These are phyloP conservation scores for Salix caprea DNA, from an alignment of 345 rosid species.

Conservation along the genomic window DNA sequence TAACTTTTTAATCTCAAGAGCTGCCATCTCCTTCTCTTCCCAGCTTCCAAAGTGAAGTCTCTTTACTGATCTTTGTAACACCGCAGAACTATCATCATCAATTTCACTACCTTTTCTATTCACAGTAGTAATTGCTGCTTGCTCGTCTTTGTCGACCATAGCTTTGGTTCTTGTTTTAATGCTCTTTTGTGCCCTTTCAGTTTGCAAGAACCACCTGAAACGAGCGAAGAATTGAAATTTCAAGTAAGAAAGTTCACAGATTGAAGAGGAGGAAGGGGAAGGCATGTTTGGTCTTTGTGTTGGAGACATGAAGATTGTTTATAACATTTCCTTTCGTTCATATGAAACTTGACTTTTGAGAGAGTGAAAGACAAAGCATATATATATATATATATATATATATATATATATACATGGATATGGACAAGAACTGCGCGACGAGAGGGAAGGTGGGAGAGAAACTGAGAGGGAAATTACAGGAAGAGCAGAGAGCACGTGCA, in stretches of 20 bases:
- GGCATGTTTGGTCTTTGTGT: slow-evolving; percentile 36
- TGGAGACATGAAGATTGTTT: slow-evolving; percentile 26
- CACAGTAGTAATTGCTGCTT: background rate
- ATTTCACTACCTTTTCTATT: background rate
- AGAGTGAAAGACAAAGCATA: background rate
- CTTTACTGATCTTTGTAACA: slow-evolving; percentile 75
- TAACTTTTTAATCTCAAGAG: slow-evolving; percentile 53
- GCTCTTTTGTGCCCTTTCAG: slow-evolving; percentile 41
- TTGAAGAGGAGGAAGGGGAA: slow-evolving; percentile 31
- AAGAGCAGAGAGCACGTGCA: slow-evolving; percentile 45
- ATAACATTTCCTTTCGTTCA: background rate
- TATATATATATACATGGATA: background rate
- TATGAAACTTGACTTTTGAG: slow-evolving; percentile 8
- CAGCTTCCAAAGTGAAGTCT: slow-evolving; percentile 73
- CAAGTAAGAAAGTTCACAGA: slow-evolving; percentile 38
- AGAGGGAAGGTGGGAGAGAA: slow-evolving; percentile 3
- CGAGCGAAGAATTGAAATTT: slow-evolving; percentile 54
- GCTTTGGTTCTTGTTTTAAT: slow-evolving; percentile 10
- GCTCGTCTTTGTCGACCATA: background rate
- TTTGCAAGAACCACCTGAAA: slow-evolving; percentile 53
- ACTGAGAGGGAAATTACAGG: background rate
- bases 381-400: background rate
- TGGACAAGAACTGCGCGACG: slow-evolving; percentile 13
- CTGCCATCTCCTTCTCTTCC: slow-evolving; percentile 73
- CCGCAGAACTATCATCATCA: slow-evolving; percentile 32